Evolutionary conservation across 192 early-diverging fungal species (phyloP).

Genomic region (Coemansia javaensis): DNA sequence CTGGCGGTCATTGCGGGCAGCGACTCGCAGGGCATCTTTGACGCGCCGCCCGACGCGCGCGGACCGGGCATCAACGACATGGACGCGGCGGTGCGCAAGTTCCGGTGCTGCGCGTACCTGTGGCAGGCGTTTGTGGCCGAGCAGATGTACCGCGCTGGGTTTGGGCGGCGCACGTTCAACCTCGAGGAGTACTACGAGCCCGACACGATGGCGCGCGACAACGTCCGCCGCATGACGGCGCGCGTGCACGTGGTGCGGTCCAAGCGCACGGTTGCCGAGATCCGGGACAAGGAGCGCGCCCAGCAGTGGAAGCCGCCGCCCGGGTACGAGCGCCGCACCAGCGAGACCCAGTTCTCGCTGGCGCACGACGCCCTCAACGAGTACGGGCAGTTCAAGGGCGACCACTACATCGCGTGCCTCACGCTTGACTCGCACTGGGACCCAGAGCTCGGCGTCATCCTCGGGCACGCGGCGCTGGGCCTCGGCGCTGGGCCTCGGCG

Average conservation of each 20-base stretch:
- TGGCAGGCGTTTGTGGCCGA: slow-evolving; percentile 73
- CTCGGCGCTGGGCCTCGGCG: slow-evolving; percentile 51
- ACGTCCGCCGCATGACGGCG: slow-evolving; percentile 48
- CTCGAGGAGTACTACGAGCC: slow-evolving; percentile 54
- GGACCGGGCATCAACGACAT: slow-evolving; percentile 44
- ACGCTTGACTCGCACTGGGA: slow-evolving; percentile 62
- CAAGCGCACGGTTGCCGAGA: slow-evolving; percentile 50
- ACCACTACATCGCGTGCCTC: slow-evolving; percentile 53
- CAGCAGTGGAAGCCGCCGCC: slow-evolving; percentile 54
- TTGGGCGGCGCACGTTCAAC: slow-evolving; percentile 65
- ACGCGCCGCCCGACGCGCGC: slow-evolving; percentile 55
- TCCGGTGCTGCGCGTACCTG: slow-evolving; percentile 60
- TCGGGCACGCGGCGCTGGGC: slow-evolving; percentile 64
- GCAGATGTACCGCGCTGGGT: slow-evolving; percentile 63
- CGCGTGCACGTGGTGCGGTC: slow-evolving; percentile 54
- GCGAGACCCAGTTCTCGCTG: slow-evolving; percentile 50
- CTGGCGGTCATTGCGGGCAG: slow-evolving; percentile 56
- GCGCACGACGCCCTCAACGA: slow-evolving; percentile 51
- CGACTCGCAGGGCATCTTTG: slow-evolving; percentile 57
- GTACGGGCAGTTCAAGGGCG: slow-evolving; percentile 42
- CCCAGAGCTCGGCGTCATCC: slow-evolving; percentile 37
- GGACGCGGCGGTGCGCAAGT: slow-evolving; percentile 51
- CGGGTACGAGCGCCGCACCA: slow-evolving; percentile 30
- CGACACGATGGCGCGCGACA: slow-evolving; percentile 54
- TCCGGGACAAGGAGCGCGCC: slow-evolving; percentile 55